Evolutionary conservation across 257 asterid species (phyloP), one percentile per base, ranked within the genome.

Genomic region (Lycium ferocissimum): DNA sequence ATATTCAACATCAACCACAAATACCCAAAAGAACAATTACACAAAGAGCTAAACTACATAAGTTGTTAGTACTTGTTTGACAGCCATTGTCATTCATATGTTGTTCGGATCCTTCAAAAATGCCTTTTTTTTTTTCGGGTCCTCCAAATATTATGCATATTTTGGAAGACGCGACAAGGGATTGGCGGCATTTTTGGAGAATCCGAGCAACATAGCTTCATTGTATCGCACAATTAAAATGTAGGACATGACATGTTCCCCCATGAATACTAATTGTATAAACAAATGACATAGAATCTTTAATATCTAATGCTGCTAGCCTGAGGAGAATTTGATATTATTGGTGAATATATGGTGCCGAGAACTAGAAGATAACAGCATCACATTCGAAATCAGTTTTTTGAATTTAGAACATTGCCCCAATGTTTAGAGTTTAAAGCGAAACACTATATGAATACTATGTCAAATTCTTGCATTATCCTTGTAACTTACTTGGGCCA

Each of bases 401-500:
- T 54, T 18, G 15, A 13, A 12, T 54, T 54, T 15, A 56, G 20
- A 56, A 14, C 62, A 14, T 15, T 56, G 20, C 59, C 57, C 62
- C 20, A 56, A 56, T 56, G 62, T 5, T 56, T 8, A 56, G 62
- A 56, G 9, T 56, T 54, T 56, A 56, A 15, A 56, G 62, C 6
- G 62, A 56, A 56, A 56, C 62, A 4, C 0, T 1, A 13, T 2
- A 56, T 56, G 62, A 14, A 56, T 56, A 56, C 62, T 56, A 1
- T 15, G 62, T 56, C 45, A 40, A 40, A 40, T 5, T 40, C 45
- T 40, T 40, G 45, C 6, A 40, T 40, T 40, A 3, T 40, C 45
- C 45, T 40, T 56, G 37, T 20, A 62, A 70, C 79, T 38, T 70
- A 22, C 18, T 94, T 97, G 98, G 72, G 99, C 99, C 76, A 97